Evolutionary conservation across 2,329 filamentous ascomycete species (phyloP).

Genomic region (Penicillium sp.): DNA sequence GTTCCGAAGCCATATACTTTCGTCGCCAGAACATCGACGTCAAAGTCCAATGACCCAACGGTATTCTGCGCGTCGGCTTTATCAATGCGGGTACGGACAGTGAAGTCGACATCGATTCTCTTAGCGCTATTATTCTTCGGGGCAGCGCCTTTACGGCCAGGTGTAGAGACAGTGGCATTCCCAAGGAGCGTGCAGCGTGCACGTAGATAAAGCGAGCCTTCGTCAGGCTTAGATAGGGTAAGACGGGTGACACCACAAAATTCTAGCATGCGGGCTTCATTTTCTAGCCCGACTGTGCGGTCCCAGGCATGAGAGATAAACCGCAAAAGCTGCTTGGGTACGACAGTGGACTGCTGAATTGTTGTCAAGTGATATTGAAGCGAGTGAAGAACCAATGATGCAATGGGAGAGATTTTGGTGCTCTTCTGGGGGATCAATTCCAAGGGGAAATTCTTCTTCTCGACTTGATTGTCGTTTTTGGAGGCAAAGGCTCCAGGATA

Average conservation of each 20-base stretch:
- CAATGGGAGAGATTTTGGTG: constrained; percentile 35
- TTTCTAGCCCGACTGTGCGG: constrained; percentile 39
- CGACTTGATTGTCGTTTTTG: constrained; percentile 23
- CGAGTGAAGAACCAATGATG: constrained; percentile 44
- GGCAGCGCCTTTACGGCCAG: constrained; percentile 8
- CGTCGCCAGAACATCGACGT: constrained; percentile 40
- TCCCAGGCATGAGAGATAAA: constrained; percentile 47
- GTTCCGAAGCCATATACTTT: constrained; percentile 44
- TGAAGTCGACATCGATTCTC: constrained; percentile 44
- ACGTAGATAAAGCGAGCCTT: constrained; percentile 29
- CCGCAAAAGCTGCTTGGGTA: constrained; percentile 41
- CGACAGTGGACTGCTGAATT: constrained; percentile 36
- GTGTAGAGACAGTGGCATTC: constrained; percentile 14
- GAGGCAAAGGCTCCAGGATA: constrained; percentile 39
- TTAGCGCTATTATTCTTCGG: constrained; percentile 17
- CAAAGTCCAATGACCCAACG: constrained; percentile 35
- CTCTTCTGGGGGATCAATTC: constrained; percentile 33
- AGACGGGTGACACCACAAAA: constrained; percentile 47
- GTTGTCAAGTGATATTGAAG: constrained; percentile 39
- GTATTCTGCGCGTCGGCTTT: constrained; percentile 11
- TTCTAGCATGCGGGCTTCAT: constrained; percentile 46
- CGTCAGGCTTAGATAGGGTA: constrained; percentile 30
- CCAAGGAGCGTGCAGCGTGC: constrained; percentile 43
- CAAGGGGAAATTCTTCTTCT: constrained; percentile 30
- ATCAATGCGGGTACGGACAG: constrained; percentile 32